Evolutionary conservation across 306 rosid species (phyloP).

Genomic region (Styphnolobium japonicum): DNA sequence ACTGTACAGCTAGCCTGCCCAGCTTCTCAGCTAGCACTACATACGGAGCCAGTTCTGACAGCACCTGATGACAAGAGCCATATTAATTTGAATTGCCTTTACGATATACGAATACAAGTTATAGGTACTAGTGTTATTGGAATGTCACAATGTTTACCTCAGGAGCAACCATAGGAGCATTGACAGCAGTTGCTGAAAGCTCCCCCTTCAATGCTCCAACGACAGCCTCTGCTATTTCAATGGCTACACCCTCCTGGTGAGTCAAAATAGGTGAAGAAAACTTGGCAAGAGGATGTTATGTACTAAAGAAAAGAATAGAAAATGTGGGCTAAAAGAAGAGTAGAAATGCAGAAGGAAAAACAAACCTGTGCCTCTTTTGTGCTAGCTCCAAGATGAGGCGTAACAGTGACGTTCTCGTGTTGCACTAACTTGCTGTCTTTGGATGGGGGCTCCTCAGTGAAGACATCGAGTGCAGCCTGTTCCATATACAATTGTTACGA

Average conservation of each 20-base stretch:
- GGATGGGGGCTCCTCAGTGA: constrained; percentile 69
- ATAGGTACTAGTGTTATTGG: not conserved
- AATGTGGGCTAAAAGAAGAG: not conserved
- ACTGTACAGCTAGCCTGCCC: constrained; percentile 57
- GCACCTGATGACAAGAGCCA: constrained; percentile 34
- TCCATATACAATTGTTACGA: not conserved
- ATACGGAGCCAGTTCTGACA: constrained; percentile 64
- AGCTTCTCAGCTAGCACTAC: constrained; percentile 61
- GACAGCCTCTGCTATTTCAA: constrained; percentile 82
- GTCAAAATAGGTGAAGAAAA: not conserved
- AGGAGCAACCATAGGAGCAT: constrained; percentile 74
- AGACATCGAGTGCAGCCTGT: constrained; percentile 79
- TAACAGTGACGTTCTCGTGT: constrained; percentile 59
- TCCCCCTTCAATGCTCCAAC: constrained; percentile 75
- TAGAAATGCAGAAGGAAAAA: not conserved
- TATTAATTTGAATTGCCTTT: not conserved
- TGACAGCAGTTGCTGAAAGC: constrained; percentile 72
- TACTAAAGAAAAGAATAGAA: not conserved
- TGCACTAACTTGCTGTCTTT: constrained; percentile 64
- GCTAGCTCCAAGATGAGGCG: constrained; percentile 88
- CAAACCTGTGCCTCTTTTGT: constrained; percentile 74
- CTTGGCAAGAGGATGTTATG: not conserved
- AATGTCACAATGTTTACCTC: constrained; percentile 36
- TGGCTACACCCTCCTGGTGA: constrained; percentile 69
- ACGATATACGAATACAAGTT: not conserved